phyloP scores from a whole-genome alignment of 2,329 filamentous ascomycete genomes.

The Alternaria novae-zelandiae region DNA sequence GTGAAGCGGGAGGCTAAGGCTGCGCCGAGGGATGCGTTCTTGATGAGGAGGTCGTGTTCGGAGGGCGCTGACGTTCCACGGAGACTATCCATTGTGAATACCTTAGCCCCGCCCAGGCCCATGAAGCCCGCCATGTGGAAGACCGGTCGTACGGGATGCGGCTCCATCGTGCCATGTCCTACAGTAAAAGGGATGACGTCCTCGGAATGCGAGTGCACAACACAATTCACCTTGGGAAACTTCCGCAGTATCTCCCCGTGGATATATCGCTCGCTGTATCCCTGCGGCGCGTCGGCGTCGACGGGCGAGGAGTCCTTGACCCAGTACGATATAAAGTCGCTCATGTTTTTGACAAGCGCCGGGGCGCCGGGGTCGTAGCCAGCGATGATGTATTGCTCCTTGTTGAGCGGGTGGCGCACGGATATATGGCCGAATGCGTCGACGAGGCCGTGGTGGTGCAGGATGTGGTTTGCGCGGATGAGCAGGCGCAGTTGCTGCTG shows the following conservation, averaged over 20 bases:
- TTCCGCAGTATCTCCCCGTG: slow-evolving; percentile 50
- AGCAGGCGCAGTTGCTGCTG: slow-evolving; percentile 28
- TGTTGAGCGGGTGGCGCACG: slow-evolving; percentile 55
- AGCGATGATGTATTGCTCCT: slow-evolving; percentile 57
- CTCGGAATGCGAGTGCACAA: slow-evolving; percentile 52
- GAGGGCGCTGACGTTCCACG: slow-evolving; percentile 28
- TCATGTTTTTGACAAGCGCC: slow-evolving; percentile 52
- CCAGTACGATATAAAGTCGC: slow-evolving; percentile 57
- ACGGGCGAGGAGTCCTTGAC: slow-evolving; percentile 53
- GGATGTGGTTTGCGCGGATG: slow-evolving; percentile 54
- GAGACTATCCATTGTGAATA: slow-evolving; percentile 20
- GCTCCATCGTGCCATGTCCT: slow-evolving; percentile 28
- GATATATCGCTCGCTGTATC: slow-evolving; percentile 53
- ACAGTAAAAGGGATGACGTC: slow-evolving; percentile 50
- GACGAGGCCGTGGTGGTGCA: slow-evolving; percentile 58
- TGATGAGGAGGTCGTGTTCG: slow-evolving; percentile 36
- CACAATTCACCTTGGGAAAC: slow-evolving; percentile 48
- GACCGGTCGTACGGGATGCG: slow-evolving; percentile 30
- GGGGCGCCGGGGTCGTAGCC: slow-evolving; percentile 53
- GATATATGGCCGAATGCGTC: slow-evolving; percentile 63
- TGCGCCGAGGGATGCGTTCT: slow-evolving; percentile 25
- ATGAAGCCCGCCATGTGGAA: slow-evolving; percentile 53
- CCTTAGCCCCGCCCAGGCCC: slow-evolving; percentile 22
- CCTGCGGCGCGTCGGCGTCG: slow-evolving; percentile 45
- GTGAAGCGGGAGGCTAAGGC: slow-evolving; percentile 26